These are phyloP conservation scores for Russula earlei DNA, from an alignment of 768 basidiomycete genomes.

Conservation along the genomic window DNA sequence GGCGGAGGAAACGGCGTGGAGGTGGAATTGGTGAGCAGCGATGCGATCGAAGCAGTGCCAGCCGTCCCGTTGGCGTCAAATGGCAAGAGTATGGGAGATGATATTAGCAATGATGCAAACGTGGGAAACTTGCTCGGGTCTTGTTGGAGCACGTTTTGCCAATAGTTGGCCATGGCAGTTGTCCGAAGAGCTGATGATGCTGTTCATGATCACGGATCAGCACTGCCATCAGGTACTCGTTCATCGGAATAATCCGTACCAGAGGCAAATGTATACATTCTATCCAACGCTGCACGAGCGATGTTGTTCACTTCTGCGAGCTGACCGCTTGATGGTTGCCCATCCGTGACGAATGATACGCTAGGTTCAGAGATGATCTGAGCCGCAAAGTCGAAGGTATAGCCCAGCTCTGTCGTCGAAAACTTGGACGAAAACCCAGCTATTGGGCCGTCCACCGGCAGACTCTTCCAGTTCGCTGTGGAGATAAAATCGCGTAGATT, in stretches of 20 bases:
- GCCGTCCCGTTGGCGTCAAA: constrained; percentile 42
- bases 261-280: constrained; percentile 50
- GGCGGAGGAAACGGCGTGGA: constrained; percentile 47
- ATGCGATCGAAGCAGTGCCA: constrained; percentile 26
- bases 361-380: constrained; percentile 39
- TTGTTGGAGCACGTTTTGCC: constrained; percentile 44
- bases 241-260: constrained; percentile 32
- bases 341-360: constrained; percentile 37
- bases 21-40: constrained; percentile 35
- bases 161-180: constrained; percentile 42
- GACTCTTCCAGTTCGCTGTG: constrained; percentile 38
- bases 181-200: constrained; percentile 49
- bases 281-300: constrained; percentile 37
- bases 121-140: constrained; percentile 31
- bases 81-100: constrained; percentile 44
- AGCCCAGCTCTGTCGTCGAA: constrained; percentile 39
- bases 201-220: constrained; percentile 22
- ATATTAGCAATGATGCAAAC: constrained; percentile 40
- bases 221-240: background rate
- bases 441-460: constrained; percentile 36
- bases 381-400: constrained; percentile 48
- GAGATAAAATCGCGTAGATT: constrained; percentile 39
- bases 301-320: constrained; percentile 32
- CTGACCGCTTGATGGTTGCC: constrained; percentile 39
- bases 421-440: constrained; percentile 28